phyloP scores from a whole-genome alignment of 73 alveolate species.

The Symbiodinium pilosum region DNA sequence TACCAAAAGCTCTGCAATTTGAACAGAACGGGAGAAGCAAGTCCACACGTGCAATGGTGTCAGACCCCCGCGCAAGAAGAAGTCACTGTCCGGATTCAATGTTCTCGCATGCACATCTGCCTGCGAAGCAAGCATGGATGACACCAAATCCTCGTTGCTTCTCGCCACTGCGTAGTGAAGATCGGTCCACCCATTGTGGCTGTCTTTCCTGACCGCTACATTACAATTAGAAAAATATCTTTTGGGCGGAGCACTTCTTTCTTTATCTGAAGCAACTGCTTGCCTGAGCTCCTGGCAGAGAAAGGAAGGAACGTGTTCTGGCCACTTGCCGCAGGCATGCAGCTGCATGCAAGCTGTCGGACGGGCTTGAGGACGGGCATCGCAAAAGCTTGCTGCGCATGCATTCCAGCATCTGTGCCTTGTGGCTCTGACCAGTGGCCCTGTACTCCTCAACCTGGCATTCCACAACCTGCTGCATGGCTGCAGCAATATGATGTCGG shows the following conservation, averaged over 20 bases:
- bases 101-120: slow-evolving; percentile 18
- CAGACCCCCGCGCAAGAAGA: slow-evolving; percentile 16
- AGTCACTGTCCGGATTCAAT: neutral
- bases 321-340: neutral
- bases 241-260: no score
- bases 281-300: neutral
- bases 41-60: slow-evolving; percentile 41
- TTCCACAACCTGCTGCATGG: slow-evolving; percentile 20
- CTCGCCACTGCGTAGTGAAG: slow-evolving; percentile 21
- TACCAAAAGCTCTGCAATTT: slow-evolving; percentile 1
- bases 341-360: neutral
- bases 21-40: neutral
- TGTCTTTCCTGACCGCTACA: no score
- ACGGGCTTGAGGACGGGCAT: neutral
- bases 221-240: no score
- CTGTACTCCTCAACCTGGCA: neutral
- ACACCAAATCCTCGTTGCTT: neutral
- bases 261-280: neutral
- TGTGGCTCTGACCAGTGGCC: neutral
- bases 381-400: slow-evolving; percentile 3
- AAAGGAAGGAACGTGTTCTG: neutral
- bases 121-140: neutral
- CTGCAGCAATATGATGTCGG: slow-evolving; percentile 29
- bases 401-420: neutral
- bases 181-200: slow-evolving; percentile 33